A percentile compares a stretch with the other conserved stretches of the same genome.
Conservation (phyloP, 2,329 filamentous ascomycete genomes). For the Calonectria pseudoturangicola region DNA sequence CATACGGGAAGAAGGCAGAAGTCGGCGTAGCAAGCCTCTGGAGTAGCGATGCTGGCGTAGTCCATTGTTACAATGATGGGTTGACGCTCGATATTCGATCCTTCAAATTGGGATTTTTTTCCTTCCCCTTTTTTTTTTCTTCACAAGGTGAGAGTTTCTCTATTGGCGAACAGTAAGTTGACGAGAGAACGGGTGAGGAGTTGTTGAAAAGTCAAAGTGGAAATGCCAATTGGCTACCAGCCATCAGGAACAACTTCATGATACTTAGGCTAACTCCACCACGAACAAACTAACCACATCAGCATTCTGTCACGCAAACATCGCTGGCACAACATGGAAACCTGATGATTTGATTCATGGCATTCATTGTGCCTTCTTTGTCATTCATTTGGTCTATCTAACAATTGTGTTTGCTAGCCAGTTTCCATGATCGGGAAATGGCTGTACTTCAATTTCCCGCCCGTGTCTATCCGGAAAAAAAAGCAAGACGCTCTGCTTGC, state of each 20-base stretch:
- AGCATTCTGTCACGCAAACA: slow-evolving; percentile 1
- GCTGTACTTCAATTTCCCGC: not conserved
- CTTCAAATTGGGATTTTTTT: not conserved
- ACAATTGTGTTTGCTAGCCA: not conserved
- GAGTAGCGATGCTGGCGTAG: slow-evolving; percentile 76
- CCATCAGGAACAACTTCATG: slow-evolving; percentile 45
- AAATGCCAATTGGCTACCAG: slow-evolving; percentile 47
- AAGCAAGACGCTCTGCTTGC: not conserved
- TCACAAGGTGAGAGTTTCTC: slow-evolving; percentile 13
- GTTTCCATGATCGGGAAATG: slow-evolving; percentile 19
- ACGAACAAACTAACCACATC: slow-evolving; percentile 25
- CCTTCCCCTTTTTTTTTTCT: not conserved
- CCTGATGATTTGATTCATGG: not conserved
- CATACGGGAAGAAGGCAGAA: slow-evolving; percentile 90
- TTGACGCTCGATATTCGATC: not conserved
- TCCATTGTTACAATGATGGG: slow-evolving; percentile 58
- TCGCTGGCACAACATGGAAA: not conserved
- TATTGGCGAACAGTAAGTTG: slow-evolving; percentile 16
- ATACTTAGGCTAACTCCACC: slow-evolving; percentile 35
- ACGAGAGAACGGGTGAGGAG: slow-evolving; percentile 8
- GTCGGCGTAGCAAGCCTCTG: slow-evolving; percentile 86
- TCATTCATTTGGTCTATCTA: slow-evolving; percentile 29
- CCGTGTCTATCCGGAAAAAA: slow-evolving; percentile 8
- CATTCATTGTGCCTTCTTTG: slow-evolving; percentile 35
- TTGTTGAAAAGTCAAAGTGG: slow-evolving; percentile 24